These are phyloP conservation scores for Davidsoniella eucalypti DNA, from an alignment of 2,329 filamentous ascomycete species.

Conservation along the genomic window DNA sequence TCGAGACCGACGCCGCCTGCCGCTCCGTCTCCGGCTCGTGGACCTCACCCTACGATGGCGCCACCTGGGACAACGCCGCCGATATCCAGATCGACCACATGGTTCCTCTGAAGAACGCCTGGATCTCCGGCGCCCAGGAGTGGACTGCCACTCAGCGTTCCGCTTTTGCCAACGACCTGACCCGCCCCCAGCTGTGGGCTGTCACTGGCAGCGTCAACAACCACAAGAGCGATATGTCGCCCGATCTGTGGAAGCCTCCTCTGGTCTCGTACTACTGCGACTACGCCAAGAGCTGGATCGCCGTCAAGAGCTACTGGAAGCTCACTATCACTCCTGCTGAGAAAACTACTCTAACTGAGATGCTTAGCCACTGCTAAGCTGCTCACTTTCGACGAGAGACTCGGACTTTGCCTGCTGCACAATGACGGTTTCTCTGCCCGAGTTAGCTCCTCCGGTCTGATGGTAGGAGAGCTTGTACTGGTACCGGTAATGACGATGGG, in stretches of 20 bases:
- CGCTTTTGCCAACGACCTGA: slow-evolving; percentile 61
- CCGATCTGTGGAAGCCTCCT: slow-evolving; percentile 62
- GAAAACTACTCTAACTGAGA: slow-evolving; percentile 47
- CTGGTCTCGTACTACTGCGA: slow-evolving; percentile 56
- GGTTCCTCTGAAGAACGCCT: slow-evolving; percentile 66
- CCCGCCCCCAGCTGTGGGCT: slow-evolving; percentile 59
- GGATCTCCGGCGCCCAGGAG: slow-evolving; percentile 55
- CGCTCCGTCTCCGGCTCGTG: slow-evolving; percentile 49
- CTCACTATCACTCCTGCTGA: slow-evolving; percentile 56
- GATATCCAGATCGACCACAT: slow-evolving; percentile 75
- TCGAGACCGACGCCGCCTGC: slow-evolving; percentile 44
- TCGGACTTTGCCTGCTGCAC: no score
- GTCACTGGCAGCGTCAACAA: slow-evolving; percentile 66
- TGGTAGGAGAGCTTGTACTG: no score
- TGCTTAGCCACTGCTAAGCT: slow-evolving; percentile 46
- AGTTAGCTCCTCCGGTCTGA: no score
- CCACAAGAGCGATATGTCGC: slow-evolving; percentile 54
- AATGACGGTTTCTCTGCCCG: no score
- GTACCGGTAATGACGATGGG: background rate
- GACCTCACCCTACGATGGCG: slow-evolving; percentile 59
- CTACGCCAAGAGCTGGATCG: slow-evolving; percentile 61
- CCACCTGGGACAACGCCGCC: slow-evolving; percentile 46
- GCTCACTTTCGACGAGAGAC: no score
- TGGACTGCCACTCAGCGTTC: slow-evolving; percentile 56
- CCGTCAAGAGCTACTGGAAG: slow-evolving; percentile 57